A percentile compares a stretch with the other conserved stretches of the same genome.
phyloP scores from a whole-genome alignment of 75 land plant species.

The Gnetum montanum region DNA sequence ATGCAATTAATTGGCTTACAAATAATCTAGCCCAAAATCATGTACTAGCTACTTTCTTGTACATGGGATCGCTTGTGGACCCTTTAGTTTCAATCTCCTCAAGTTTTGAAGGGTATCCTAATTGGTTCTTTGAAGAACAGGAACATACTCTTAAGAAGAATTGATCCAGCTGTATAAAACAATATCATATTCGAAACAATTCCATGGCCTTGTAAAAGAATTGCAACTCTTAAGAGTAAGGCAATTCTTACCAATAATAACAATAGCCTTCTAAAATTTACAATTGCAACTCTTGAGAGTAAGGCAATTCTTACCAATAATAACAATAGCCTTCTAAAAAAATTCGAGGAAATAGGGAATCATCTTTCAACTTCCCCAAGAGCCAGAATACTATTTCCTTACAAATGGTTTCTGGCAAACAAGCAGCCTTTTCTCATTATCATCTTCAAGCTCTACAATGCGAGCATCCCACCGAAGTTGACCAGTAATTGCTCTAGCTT shows the following conservation, averaged over 20 bases:
- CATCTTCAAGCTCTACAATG: constrained; percentile 51
- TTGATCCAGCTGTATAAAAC: neutral
- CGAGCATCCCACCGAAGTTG: constrained; percentile 71
- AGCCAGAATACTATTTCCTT: constrained; percentile 22
- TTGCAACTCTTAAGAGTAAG: no score
- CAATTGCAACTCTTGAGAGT: no score
- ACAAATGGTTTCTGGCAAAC: constrained; percentile 66
- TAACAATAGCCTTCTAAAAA: constrained; percentile 5
- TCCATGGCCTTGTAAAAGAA: constrained; percentile 6
- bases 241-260: no score
- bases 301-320: no score
- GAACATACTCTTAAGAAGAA: neutral
- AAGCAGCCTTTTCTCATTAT: constrained; percentile 50
- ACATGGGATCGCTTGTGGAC: neutral
- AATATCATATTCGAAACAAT: neutral
- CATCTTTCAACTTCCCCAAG: neutral
- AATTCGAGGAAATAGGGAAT: neutral
- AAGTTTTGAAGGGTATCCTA: neutral
- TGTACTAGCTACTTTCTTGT: constrained; percentile 1
- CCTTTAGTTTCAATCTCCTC: no score
- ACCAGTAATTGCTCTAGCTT: constrained; percentile 34
- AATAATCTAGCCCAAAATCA: neutral
- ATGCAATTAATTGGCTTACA: neutral
- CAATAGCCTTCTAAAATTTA: no score
- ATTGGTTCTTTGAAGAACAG: neutral